These are phyloP conservation scores for Salmacisia buchloeana DNA, from an alignment of 1,284 basidiomycete genomes.

Conservation along the genomic window DNA sequence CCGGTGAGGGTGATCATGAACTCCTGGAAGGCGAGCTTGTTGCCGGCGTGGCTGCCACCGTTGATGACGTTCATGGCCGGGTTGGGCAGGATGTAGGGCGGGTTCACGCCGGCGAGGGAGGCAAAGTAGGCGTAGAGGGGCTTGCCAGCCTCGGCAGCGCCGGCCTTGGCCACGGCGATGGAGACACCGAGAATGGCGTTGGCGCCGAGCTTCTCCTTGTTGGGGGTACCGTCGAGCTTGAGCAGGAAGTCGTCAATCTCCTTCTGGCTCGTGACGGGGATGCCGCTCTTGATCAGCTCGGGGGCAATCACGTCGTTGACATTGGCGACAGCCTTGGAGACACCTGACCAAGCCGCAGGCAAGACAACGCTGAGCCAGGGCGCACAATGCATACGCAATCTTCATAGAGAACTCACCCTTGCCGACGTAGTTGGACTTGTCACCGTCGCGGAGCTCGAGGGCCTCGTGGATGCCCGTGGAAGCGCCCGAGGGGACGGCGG, in stretches of 20 bases:
- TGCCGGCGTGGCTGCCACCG: constrained; percentile 98
- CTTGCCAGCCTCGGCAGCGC: constrained; percentile 64
- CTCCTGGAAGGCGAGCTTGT: constrained; percentile 79
- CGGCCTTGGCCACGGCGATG: constrained; percentile 91
- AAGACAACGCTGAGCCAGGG: not conserved
- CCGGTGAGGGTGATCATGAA: constrained; percentile 99
- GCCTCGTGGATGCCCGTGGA: constrained; percentile 98
- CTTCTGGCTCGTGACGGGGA: constrained; percentile 87
- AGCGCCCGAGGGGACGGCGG: constrained; percentile 93
- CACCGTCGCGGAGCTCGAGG: constrained; percentile 94
- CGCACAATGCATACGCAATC: not conserved
- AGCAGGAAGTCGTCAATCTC: constrained; percentile 97
- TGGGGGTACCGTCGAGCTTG: constrained; percentile 93
- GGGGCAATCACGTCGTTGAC: constrained; percentile 90
- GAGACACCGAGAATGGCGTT: constrained; percentile 99
- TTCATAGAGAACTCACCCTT: constrained; percentile 57
- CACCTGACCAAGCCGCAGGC: constrained; percentile 59
- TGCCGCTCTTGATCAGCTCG: constrained; percentile 75
- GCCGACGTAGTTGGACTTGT: constrained; percentile 86
- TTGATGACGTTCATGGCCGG: constrained; percentile 97
- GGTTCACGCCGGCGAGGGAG: constrained; percentile 84
- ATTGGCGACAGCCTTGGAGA: constrained; percentile 86
- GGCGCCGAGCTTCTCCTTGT: constrained; percentile 99
- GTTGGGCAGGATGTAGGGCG: constrained; percentile 68
- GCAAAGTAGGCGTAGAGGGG: constrained; percentile 97